A percentile compares a stretch with the other conserved stretches of the same genome.
phyloP scores from a whole-genome alignment of 1,284 basidiomycete species.

The Rhodotorula mucilaginosa region DNA sequence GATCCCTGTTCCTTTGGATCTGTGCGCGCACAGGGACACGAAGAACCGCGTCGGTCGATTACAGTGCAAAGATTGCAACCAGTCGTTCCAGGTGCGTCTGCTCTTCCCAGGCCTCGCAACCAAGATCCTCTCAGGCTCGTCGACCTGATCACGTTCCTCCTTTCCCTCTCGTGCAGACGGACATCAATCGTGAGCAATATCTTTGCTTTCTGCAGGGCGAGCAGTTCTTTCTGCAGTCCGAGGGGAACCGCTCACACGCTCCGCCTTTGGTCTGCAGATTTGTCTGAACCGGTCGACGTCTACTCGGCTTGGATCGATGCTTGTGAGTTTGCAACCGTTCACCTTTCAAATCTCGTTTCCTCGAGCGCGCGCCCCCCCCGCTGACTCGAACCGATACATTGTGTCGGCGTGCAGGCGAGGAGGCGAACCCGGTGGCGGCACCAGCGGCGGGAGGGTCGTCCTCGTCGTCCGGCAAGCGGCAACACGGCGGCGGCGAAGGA shows the following conservation, averaged over 20 bases:
- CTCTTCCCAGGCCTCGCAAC: too few species aligned
- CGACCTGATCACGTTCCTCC: neutral
- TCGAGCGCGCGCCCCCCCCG: neutral
- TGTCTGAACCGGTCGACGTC: slow-evolving; percentile 51
- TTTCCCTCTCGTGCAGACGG: slow-evolving; percentile 41
- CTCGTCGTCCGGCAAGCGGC: too few species aligned
- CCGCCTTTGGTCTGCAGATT: slow-evolving; percentile 36
- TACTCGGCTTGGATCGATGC: slow-evolving; percentile 53
- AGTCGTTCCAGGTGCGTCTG: slow-evolving; percentile 41
- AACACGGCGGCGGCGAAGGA: neutral
- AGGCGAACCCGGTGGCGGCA: slow-evolving; percentile 5
- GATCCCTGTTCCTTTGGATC: neutral
- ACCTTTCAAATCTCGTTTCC: slow-evolving; percentile 10
- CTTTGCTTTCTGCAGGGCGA: too few species aligned
- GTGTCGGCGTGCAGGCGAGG: neutral
- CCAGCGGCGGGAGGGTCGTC: neutral
- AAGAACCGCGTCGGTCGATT: slow-evolving; percentile 48
- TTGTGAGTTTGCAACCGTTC: slow-evolving; percentile 42
- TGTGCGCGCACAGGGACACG: slow-evolving; percentile 45
- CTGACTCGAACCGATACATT: neutral
- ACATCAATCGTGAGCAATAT: slow-evolving; percentile 40
- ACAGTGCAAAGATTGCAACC: slow-evolving; percentile 50
- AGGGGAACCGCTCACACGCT: neutral
- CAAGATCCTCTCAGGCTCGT: too few species aligned
- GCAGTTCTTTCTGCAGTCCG: neutral